phyloP scores from a whole-genome alignment of 2,329 filamentous ascomycete genomes.

The Talaromyces verruculosus region DNA sequence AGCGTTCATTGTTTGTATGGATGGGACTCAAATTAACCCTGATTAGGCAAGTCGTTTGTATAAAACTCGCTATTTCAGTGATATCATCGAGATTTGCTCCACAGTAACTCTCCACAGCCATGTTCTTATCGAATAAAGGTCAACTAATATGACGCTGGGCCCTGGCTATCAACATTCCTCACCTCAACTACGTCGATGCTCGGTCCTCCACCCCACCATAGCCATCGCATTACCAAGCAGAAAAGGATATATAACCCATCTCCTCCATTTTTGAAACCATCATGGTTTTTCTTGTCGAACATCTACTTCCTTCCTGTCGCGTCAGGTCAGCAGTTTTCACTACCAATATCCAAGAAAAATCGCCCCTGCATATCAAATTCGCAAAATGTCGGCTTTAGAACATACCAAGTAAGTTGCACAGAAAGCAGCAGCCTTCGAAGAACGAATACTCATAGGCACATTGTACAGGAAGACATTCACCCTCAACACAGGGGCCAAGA shows the following conservation, averaged over 20 bases:
- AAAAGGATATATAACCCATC: not conserved
- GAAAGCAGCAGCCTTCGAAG: not conserved
- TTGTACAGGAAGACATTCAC: constrained; percentile 41
- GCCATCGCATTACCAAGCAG: not conserved
- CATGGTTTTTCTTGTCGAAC: not conserved
- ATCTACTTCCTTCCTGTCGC: not conserved
- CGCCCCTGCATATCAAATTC: constrained; percentile 13
- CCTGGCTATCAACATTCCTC: not conserved
- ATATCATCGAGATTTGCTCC: constrained; percentile 9
- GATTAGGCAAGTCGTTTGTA: constrained; percentile 9
- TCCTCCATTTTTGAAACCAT: not conserved
- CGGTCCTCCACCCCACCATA: constrained; percentile 2
- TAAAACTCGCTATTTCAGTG: not conserved
- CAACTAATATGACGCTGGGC: not conserved
- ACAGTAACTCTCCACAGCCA: not conserved
- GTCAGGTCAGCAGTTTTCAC: not conserved
- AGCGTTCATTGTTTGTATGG: not conserved
- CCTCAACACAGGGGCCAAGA: constrained; percentile 52
- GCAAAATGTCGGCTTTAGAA: constrained; percentile 32
- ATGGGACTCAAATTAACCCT: not conserved
- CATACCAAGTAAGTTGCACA: constrained; percentile 32
- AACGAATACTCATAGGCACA: not conserved
- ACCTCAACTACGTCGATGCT: not conserved
- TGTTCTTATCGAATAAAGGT: not conserved
- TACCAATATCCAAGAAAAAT: not conserved